Conservation (phyloP, 345 rosid genomes). For the Populus euphratica region DNA sequence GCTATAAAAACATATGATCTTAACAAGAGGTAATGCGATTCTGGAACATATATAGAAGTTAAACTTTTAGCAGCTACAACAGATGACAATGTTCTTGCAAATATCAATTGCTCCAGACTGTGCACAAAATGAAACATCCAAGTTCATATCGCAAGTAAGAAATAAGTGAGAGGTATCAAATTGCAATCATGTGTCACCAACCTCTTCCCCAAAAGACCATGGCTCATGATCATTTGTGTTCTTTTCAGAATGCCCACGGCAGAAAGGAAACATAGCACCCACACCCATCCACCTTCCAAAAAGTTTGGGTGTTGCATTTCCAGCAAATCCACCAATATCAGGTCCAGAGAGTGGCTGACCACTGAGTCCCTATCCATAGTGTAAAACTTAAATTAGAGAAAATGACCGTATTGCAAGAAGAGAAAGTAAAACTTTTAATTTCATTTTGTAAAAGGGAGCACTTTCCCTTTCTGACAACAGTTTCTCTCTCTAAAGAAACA, state of each 20-base stretch:
- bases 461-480: too few relatives aligned
- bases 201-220: slow-evolving; percentile 98
- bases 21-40: too few relatives aligned
- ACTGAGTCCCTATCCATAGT: slow-evolving; percentile 68
- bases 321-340: slow-evolving; percentile 93
- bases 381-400: slow-evolving; percentile 2
- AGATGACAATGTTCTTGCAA: too few relatives aligned
- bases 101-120: neutral
- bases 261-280: slow-evolving; percentile 91
- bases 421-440: too few relatives aligned
- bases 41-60: too few relatives aligned
- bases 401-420: neutral
- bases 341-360: slow-evolving; percentile 96
- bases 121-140: neutral
- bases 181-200: slow-evolving; percentile 24
- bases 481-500: too few relatives aligned
- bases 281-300: slow-evolving; percentile 96
- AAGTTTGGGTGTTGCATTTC: slow-evolving; percentile 80
- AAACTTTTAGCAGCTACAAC: too few relatives aligned
- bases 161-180: neutral
- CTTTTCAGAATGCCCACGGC: slow-evolving; percentile 79
- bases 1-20: too few relatives aligned
- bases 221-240: slow-evolving; percentile 81
- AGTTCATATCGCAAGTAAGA: neutral
- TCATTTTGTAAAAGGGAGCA: too few relatives aligned